Conservation (phyloP, 768 basidiomycete genomes). For the Lyophyllum shimeji region DNA sequence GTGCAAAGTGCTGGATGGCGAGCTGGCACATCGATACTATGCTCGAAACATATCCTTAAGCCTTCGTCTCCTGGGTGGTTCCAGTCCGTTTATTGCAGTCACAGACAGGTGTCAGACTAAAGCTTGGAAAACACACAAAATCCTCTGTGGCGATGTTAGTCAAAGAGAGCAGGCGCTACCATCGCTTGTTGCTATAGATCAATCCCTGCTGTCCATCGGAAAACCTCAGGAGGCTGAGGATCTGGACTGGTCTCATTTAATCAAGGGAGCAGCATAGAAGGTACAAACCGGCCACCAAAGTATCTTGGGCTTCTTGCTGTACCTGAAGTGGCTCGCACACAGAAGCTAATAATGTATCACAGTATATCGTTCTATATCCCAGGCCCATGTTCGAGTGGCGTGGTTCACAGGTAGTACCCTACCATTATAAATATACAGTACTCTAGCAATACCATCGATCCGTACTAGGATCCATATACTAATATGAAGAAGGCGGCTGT, state of each 20-base stretch:
- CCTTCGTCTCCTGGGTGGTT: too few species aligned
- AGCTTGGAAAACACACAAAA: not conserved
- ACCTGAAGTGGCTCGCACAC: too few species aligned
- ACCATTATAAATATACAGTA: not conserved
- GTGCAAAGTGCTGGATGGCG: not conserved
- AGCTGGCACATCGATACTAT: not conserved
- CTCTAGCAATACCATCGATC: not conserved
- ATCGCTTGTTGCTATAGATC: not conserved
- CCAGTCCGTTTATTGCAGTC: not conserved
- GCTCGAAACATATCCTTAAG: too few species aligned
- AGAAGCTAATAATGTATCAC: too few species aligned
- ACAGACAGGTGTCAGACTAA: not conserved
- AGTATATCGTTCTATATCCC: too few species aligned
- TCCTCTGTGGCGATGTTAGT: not conserved
- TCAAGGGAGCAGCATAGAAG: not conserved
- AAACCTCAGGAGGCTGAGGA: not conserved
- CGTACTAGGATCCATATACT: not conserved
- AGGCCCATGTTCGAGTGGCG: not conserved
- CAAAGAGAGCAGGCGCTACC: not conserved
- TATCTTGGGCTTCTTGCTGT: too few species aligned
- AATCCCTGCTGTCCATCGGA: not conserved
- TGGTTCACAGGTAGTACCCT: not conserved
- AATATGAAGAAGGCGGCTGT: not conserved
- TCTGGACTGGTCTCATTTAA: not conserved
- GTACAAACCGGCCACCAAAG: too few species aligned